These are phyloP conservation scores for Anthracocystis setariae DNA, from an alignment of 1,284 basidiomycete species.

Conservation along the genomic window DNA sequence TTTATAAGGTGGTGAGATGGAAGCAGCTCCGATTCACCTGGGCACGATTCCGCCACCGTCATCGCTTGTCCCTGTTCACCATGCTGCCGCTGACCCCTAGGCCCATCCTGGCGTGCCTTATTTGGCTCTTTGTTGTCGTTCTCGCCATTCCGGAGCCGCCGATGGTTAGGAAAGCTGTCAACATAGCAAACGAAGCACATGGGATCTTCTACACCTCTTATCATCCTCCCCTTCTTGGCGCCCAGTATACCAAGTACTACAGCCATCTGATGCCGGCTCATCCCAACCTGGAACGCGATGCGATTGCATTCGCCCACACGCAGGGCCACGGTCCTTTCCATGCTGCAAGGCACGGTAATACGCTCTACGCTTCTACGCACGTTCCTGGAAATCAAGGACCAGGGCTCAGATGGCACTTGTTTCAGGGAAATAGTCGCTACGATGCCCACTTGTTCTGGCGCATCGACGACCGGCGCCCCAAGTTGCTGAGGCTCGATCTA, in stretches of 20 bases:
- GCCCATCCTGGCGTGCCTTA: neutral
- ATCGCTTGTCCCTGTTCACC: too few relatives aligned
- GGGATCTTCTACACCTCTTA: neutral
- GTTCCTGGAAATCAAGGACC: conserved; percentile 1
- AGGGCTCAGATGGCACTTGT: conserved; percentile 14
- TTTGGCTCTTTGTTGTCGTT: neutral
- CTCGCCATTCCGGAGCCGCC: neutral
- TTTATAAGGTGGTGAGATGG: too few relatives aligned
- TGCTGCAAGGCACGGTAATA: neutral
- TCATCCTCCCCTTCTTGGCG: neutral
- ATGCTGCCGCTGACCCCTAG: too few relatives aligned
- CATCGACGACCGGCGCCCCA: neutral
- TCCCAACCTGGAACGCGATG: conserved; percentile 5
- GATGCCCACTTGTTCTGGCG: conserved; percentile 20
- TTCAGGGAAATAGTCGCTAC: neutral
- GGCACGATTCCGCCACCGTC: too few relatives aligned
- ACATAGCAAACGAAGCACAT: neutral
- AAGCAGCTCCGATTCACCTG: too few relatives aligned
- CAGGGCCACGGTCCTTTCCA: conserved; percentile 11
- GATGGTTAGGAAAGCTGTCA: neutral
- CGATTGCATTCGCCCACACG: conserved; percentile 1
- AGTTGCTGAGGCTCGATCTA: conserved; percentile 9
- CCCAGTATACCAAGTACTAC: neutral
- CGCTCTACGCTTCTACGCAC: conserved; percentile 5
- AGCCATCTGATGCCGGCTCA: conserved; percentile 3